Conservation (phyloP, 2,329 filamentous ascomycete species). For the Dichotomopilus funicola region DNA sequence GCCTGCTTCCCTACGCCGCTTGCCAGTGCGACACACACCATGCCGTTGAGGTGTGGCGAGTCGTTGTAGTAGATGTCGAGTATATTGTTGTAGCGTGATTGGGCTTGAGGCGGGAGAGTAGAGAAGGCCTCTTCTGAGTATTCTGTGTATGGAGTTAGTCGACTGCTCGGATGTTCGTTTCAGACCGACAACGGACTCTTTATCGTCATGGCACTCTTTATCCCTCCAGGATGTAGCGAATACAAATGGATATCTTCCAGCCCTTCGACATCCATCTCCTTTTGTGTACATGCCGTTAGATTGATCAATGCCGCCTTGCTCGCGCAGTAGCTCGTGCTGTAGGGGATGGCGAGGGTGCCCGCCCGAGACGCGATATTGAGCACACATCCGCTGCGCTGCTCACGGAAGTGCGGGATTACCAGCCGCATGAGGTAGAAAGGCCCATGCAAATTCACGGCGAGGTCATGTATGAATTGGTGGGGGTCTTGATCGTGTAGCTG, state of each 20-base stretch:
- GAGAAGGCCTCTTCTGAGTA: slow-evolving; percentile 20
- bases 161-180: not conserved
- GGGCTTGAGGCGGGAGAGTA: slow-evolving; percentile 18
- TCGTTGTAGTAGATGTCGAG: slow-evolving; percentile 27
- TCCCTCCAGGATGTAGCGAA: slow-evolving; percentile 28
- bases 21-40: slow-evolving; percentile 29
- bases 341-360: slow-evolving; percentile 26
- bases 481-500: slow-evolving; percentile 24
- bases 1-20: slow-evolving; percentile 25
- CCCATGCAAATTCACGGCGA: slow-evolving; percentile 28
- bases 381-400: slow-evolving; percentile 25
- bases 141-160: not conserved
- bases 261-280: slow-evolving; percentile 27
- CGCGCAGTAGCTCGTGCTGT: slow-evolving; percentile 29
- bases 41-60: slow-evolving; percentile 29
- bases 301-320: slow-evolving; percentile 30
- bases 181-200: slow-evolving; percentile 18
- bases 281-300: slow-evolving; percentile 28
- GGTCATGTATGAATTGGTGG: slow-evolving; percentile 24
- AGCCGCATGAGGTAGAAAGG: slow-evolving; percentile 29
- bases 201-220: slow-evolving; percentile 27
- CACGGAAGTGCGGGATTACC: slow-evolving; percentile 23
- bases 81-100: slow-evolving; percentile 14
- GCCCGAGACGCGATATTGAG: slow-evolving; percentile 29
- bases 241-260: slow-evolving; percentile 27